phyloP scores from a whole-genome alignment of 371 early-diverging fungal species.

The Ordospora pajunii region DNA sequence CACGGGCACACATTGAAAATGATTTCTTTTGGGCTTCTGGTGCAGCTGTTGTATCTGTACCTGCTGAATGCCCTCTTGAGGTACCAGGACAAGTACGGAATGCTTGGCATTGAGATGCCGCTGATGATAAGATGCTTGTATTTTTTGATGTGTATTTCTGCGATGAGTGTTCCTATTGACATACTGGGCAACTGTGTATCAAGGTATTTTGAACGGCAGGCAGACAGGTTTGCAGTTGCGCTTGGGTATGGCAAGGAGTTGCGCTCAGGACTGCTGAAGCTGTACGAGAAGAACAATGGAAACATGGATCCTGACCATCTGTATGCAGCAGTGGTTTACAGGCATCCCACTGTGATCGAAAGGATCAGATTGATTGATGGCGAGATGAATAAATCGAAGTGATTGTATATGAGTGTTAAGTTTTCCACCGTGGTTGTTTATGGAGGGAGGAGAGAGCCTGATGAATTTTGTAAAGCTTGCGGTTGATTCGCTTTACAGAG shows the following conservation, averaged over 20 bases:
- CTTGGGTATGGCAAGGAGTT: constrained; percentile 69
- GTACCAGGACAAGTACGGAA: background rate
- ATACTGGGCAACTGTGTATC: constrained; percentile 66
- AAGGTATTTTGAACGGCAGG: constrained; percentile 80
- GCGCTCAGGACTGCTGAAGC: constrained; percentile 72
- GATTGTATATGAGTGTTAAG: background rate
- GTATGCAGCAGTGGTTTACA: constrained; percentile 80
- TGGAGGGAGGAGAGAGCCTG: background rate
- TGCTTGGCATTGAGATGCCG: constrained; percentile 25
- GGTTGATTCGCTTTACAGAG: background rate
- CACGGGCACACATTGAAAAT: constrained; percentile 71
- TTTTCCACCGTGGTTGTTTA: background rate
- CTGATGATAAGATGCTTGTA: constrained; percentile 29
- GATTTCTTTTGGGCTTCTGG: constrained; percentile 65
- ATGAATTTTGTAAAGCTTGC: background rate
- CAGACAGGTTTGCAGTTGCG: constrained; percentile 73
- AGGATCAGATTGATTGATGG: constrained; percentile 67
- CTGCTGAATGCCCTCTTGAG: constrained; percentile 6
- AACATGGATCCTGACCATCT: constrained; percentile 75
- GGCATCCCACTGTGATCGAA: constrained; percentile 83
- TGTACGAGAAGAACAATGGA: constrained; percentile 77
- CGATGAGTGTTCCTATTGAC: background rate
- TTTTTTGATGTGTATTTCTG: constrained; percentile 3
- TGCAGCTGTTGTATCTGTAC: constrained; percentile 31
- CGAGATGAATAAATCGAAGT: constrained; percentile 40